Evolutionary conservation across 2,329 filamentous ascomycete genomes (phyloP).

Genomic region (Xylariaceae sp.): DNA sequence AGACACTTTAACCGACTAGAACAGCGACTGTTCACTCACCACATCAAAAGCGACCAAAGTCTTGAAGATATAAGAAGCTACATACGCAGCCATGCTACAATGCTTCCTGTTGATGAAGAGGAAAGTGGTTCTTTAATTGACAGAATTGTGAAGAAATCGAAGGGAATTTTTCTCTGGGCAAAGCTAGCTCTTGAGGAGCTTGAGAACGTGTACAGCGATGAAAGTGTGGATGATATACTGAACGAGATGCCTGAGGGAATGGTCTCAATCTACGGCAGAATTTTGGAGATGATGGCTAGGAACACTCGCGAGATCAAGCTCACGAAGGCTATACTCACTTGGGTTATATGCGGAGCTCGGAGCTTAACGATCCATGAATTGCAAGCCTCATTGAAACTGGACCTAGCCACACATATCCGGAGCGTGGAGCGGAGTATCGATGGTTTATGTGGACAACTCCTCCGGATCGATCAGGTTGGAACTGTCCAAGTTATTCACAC

Average conservation of each 20-base stretch:
- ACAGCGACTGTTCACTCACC: background rate
- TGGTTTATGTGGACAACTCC: conserved; percentile 13
- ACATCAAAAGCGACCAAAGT: background rate
- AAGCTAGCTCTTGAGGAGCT: conserved; percentile 11
- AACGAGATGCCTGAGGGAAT: conserved; percentile 11
- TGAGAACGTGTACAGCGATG: conserved; percentile 8
- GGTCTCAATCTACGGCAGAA: background rate
- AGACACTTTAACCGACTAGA: background rate
- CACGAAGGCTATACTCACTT: conserved; percentile 9
- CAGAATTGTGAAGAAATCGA: conserved; percentile 7
- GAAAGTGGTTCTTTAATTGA: background rate
- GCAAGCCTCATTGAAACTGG: conserved; percentile 10
- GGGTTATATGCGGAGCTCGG: conserved; percentile 7
- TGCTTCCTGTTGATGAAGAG: background rate
- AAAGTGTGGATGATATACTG: conserved; percentile 3
- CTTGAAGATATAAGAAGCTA: conserved; percentile 1
- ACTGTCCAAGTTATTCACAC: conserved; percentile 10
- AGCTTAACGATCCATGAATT: conserved; percentile 4
- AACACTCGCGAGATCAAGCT: conserved; percentile 17
- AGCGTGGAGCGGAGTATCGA: conserved; percentile 7
- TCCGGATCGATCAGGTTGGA: conserved; percentile 10
- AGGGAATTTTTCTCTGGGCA: conserved; percentile 9
- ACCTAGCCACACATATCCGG: conserved; percentile 3
- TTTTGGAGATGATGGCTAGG: conserved; percentile 5
- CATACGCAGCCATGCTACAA: background rate